Percentiles rank a stretch among this genome's conserved stretches.
These are phyloP conservation scores for Epichloe elymi DNA, from an alignment of 2,329 filamentous ascomycete species.

Conservation along the genomic window DNA sequence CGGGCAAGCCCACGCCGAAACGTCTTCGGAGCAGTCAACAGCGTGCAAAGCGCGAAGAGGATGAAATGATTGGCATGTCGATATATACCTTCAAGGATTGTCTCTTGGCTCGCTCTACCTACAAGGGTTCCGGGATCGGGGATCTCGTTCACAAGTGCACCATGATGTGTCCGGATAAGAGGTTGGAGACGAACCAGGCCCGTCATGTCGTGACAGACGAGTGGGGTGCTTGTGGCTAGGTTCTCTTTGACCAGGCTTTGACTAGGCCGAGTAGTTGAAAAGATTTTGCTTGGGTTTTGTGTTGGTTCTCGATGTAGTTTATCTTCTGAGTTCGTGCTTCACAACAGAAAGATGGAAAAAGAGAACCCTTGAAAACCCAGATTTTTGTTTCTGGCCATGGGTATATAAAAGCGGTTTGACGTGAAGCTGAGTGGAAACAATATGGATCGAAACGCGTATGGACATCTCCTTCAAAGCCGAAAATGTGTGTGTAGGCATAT, in stretches of 20 bases:
- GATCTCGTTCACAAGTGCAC: slow-evolving; percentile 2
- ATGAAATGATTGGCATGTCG: slow-evolving; percentile 2
- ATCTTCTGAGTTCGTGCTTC: too few species aligned
- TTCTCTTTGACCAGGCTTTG: background rate
- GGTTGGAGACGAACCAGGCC: background rate
- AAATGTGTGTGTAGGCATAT: too few species aligned
- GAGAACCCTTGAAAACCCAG: too few species aligned
- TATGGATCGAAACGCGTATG: too few species aligned
- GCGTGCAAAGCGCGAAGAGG: background rate
- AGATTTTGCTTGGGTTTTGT: too few species aligned
- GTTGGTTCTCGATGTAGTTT: too few species aligned
- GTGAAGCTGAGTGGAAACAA: too few species aligned
- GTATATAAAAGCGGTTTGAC: too few species aligned
- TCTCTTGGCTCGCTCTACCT: slow-evolving; percentile 6
- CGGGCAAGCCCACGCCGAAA: background rate
- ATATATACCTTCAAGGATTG: slow-evolving; percentile 7
- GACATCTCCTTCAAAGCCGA: too few species aligned
- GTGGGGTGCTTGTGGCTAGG: slow-evolving; percentile 3
- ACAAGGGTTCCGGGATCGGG: background rate
- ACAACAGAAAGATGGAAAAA: too few species aligned
- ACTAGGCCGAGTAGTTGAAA: too few species aligned
- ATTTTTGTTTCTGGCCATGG: too few species aligned
- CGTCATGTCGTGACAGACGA: slow-evolving; percentile 2
- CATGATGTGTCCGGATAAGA: slow-evolving; percentile 3
- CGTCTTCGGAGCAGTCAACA: background rate